Percentiles rank a stretch among this genome's conserved stretches.
phyloP scores from a whole-genome alignment of 1,284 basidiomycete genomes.

The Phellinidium pouzarii region DNA sequence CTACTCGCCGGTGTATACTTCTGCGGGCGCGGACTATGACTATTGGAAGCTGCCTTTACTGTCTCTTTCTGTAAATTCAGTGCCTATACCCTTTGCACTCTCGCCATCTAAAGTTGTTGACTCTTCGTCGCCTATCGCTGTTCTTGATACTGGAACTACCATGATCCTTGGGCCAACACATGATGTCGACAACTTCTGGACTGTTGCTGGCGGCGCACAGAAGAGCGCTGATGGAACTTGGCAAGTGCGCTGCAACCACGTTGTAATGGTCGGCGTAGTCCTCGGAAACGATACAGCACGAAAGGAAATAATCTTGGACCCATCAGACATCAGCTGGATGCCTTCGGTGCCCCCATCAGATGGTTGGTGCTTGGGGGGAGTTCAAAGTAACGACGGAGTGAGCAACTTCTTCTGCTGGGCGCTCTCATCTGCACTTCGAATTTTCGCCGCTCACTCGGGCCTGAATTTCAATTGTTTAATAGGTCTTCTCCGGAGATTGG shows the following conservation, averaged over 20 bases:
- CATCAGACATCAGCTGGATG: slow-evolving; percentile 46
- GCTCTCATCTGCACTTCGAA: slow-evolving; percentile 2
- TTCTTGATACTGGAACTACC: slow-evolving; percentile 55
- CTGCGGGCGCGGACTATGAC: slow-evolving; percentile 36
- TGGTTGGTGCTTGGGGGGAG: slow-evolving; percentile 52
- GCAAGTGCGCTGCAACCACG: slow-evolving; percentile 47
- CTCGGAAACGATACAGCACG: slow-evolving; percentile 35
- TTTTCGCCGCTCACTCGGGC: slow-evolving; percentile 4
- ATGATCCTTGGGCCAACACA: slow-evolving; percentile 45
- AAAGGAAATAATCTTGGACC: slow-evolving; percentile 42
- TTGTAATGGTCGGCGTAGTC: slow-evolving; percentile 38
- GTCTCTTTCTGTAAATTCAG: slow-evolving; percentile 38
- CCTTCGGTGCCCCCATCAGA: slow-evolving; percentile 23
- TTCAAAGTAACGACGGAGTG: slow-evolving; percentile 50
- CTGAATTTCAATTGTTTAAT: slow-evolving; percentile 25
- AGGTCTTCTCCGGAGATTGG: slow-evolving; percentile 60
- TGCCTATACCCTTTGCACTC: slow-evolving; percentile 30
- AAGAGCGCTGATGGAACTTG: slow-evolving; percentile 37
- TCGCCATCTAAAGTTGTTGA: slow-evolving; percentile 42
- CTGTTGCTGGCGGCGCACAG: slow-evolving; percentile 34
- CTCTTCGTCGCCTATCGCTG: slow-evolving; percentile 39
- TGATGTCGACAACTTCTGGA: slow-evolving; percentile 48
- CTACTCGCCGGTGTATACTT: slow-evolving; percentile 38
- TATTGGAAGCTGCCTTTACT: slow-evolving; percentile 53
- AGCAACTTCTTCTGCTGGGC: slow-evolving; percentile 4